A percentile compares a stretch with the other conserved stretches of the same genome.
These are phyloP conservation scores for Niebla homalea DNA, from an alignment of 495 filamentous ascomycete species.

Conservation along the genomic window DNA sequence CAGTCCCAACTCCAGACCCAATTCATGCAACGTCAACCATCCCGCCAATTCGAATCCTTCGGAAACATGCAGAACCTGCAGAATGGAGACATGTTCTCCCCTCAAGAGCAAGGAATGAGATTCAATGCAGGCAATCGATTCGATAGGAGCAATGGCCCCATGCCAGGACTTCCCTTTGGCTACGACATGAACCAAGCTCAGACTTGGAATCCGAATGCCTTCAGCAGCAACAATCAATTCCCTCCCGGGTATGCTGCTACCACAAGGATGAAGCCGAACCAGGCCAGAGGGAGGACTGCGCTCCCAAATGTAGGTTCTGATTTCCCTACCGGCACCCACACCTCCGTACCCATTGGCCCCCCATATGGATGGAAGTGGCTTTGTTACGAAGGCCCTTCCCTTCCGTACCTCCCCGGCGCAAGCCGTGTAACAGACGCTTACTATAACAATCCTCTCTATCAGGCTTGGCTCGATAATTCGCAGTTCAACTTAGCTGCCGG, in stretches of 20 bases:
- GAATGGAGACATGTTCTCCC: conserved; percentile 37
- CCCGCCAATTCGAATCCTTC: conserved; percentile 56
- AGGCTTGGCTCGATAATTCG: no score
- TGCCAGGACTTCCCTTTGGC: conserved; percentile 38
- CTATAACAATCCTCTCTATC: no score
- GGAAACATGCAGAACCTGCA: conserved; percentile 38
- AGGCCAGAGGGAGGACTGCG: conserved; percentile 38
- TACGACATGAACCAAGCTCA: conserved; percentile 50
- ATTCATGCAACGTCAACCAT: conserved; percentile 48
- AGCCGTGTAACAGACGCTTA: no score
- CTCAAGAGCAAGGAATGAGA: conserved; percentile 46
- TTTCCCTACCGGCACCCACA: no score
- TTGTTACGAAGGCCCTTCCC: no score
- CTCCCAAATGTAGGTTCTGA: conserved; percentile 43
- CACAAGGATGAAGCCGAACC: conserved; percentile 41
- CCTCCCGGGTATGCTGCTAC: conserved; percentile 21
- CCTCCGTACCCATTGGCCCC: no score
- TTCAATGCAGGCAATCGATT: conserved; percentile 44
- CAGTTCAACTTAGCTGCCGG: no score
- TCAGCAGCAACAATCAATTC: conserved; percentile 19
- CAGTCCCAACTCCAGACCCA: conserved; percentile 34
- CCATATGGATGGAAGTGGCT: no score
- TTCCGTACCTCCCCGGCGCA: no score
- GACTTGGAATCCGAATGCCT: conserved; percentile 48
- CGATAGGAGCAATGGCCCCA: conserved; percentile 44